Evolutionary conservation across 768 basidiomycete genomes (phyloP), one percentile per base, ranked within the genome.

Genomic region (Pleurotus platypus): DNA sequence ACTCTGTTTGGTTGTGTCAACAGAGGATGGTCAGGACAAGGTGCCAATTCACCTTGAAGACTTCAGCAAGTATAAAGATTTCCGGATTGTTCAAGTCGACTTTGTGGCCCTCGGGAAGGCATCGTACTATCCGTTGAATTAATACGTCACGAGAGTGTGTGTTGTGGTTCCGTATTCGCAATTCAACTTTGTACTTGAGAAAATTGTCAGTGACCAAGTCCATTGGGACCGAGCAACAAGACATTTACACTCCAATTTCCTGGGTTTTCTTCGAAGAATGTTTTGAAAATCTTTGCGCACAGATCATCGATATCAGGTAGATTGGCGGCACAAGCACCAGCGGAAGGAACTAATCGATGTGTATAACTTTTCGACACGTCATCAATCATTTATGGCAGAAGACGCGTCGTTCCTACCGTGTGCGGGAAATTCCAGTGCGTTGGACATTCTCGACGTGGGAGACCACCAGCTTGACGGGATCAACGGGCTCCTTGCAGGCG

Each of bases 111-210:
- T 75, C 75, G 0, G 90, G 90, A 11, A 92, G 81, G 63, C 85
- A 88, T 61, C 79, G 76, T 0, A 87, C 91, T 39, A 93, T 75
- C 49, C 80, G 80, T 57, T 89, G 78, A 26, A 92, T 86, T 24
- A 93, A 68, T 7, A 65, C 70, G 49, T 78, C 74, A 13, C 88
- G 82, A 8, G 80, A 63, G 22, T 93, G 67, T 4, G 83, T 86
- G n/a, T 77, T 86, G 60, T 93, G 91, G 65, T 92, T 92, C 42
- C 91, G 82, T 27, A 86, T 70, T 49, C 86, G 79, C 49, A 90
- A 64, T 62, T 93, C 90, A 38, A 93, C 83, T 68, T 92, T 92
- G 73, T 90, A 94, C 92, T 93, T 58, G 42, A 9, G 8, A 22
- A 0, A 24, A 49, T 26, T 39, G 13, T 46, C 38, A 59, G 53